These are phyloP conservation scores for Ophiostoma himal-ulmi DNA, from an alignment of 2,329 filamentous ascomycete species.

Conservation along the genomic window DNA sequence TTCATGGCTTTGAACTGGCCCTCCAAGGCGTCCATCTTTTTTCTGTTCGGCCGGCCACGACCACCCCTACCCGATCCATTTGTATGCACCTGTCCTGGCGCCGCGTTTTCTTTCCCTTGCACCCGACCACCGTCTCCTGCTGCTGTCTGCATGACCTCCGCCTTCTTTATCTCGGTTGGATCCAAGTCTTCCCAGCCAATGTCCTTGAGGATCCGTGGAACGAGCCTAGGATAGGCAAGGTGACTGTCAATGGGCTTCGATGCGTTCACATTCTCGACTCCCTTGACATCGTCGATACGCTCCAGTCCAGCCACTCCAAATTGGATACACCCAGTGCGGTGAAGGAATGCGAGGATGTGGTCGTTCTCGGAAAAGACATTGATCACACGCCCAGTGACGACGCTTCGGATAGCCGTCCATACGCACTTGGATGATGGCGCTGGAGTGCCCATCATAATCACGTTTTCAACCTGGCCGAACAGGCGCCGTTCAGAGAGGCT, in stretches of 20 bases:
- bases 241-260: conserved; percentile 63
- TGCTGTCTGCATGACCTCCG: conserved; percentile 31
- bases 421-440: conserved; percentile 64
- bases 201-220: conserved; percentile 60
- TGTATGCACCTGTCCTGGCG: conserved; percentile 14
- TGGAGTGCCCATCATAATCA: conserved; percentile 76
- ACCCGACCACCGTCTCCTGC: conserved; percentile 27
- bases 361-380: conserved; percentile 88
- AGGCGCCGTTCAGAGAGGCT: conserved; percentile 71
- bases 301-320: conserved; percentile 82
- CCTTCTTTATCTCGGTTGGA: conserved; percentile 32
- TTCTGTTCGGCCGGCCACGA: conserved; percentile 14
- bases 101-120: conserved; percentile 21
- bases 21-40: conserved; percentile 16
- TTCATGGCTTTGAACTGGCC: conserved; percentile 17
- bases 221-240: conserved; percentile 61
- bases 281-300: conserved; percentile 58
- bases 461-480: conserved; percentile 82
- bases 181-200: conserved; percentile 65
- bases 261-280: conserved; percentile 63
- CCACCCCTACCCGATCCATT: not conserved
- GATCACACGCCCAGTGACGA: conserved; percentile 76
- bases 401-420: conserved; percentile 72
- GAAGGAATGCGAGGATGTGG: conserved; percentile 81
- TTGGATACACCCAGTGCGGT: conserved; percentile 73